Percentiles rank a stretch among this genome's conserved stretches.
phyloP scores from a whole-genome alignment of 345 rosid species.

The Eucalyptus grandis region DNA sequence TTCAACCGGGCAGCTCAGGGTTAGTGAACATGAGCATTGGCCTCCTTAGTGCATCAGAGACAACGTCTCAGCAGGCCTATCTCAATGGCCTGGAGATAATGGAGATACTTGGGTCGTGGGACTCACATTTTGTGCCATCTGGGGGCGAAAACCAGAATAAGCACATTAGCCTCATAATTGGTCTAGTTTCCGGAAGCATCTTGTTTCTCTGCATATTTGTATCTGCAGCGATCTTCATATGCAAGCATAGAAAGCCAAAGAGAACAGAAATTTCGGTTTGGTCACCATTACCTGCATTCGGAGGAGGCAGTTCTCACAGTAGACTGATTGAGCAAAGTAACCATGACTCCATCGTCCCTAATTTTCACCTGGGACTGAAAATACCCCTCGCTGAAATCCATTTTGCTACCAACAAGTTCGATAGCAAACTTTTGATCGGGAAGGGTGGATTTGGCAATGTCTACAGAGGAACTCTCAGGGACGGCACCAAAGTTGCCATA shows the following conservation, averaged over 20 bases:
- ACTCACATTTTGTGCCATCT: not conserved
- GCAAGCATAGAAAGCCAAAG: not conserved
- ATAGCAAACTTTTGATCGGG: constrained; percentile 18
- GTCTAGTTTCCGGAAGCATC: constrained; percentile 14
- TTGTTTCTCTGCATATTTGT: not conserved
- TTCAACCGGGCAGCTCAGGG: constrained; percentile 31
- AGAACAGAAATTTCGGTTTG: constrained; percentile 4
- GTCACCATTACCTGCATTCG: not conserved
- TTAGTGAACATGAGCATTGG: constrained; percentile 17
- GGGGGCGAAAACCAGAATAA: not conserved
- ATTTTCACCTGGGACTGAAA: constrained; percentile 20
- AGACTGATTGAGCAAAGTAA: not conserved
- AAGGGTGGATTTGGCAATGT: constrained; percentile 38
- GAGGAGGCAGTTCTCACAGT: constrained; percentile 6
- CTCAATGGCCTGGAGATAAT: constrained; percentile 51
- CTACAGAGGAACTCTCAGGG: constrained; percentile 20
- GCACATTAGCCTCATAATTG: not conserved
- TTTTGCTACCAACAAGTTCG: constrained; percentile 29
- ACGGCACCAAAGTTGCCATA: constrained; percentile 28
- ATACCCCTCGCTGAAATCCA: constrained; percentile 22
- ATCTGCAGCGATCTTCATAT: not conserved
- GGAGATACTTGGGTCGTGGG: constrained; percentile 14
- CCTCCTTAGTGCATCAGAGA: not conserved
- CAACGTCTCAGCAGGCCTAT: not conserved
- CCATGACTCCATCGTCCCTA: constrained; percentile 1